Evolutionary conservation across 2,329 filamentous ascomycete genomes (phyloP).

Genomic region (Cladosporium austrohemisphaericum): DNA sequence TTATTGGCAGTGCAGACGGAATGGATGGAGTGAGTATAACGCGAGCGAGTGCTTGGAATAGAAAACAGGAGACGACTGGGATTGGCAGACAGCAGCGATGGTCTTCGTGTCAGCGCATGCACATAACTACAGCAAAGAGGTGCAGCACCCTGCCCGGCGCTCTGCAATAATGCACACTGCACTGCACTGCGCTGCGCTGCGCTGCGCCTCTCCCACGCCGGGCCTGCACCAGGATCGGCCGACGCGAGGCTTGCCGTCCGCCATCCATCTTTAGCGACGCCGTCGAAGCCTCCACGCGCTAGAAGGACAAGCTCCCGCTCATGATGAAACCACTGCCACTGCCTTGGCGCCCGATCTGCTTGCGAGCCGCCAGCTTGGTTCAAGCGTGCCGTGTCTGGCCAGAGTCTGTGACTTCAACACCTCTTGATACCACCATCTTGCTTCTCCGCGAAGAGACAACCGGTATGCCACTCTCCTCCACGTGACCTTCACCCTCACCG

Average conservation of each 20-base stretch:
- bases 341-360: background rate
- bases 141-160: too few species aligned
- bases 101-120: background rate
- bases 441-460: too few species aligned
- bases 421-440: too few species aligned
- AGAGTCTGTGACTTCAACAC: too few species aligned
- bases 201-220: background rate
- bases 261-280: background rate
- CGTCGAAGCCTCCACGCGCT: slow-evolving; percentile 2
- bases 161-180: too few species aligned
- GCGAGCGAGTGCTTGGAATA: background rate
- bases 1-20: background rate
- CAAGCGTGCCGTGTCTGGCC: too few species aligned
- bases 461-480: too few species aligned
- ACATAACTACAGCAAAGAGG: background rate
- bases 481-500: too few species aligned
- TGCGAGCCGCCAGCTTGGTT: background rate
- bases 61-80: background rate
- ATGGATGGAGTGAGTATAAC: background rate
- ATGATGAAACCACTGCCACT: background rate
- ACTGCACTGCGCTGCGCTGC: background rate
- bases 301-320: background rate
- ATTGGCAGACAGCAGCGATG: background rate
- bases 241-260: slow-evolving; percentile 4
- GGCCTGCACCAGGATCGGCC: background rate